Conservation (phyloP, 106 monocot species). For the Xerophyta viscosa region DNA sequence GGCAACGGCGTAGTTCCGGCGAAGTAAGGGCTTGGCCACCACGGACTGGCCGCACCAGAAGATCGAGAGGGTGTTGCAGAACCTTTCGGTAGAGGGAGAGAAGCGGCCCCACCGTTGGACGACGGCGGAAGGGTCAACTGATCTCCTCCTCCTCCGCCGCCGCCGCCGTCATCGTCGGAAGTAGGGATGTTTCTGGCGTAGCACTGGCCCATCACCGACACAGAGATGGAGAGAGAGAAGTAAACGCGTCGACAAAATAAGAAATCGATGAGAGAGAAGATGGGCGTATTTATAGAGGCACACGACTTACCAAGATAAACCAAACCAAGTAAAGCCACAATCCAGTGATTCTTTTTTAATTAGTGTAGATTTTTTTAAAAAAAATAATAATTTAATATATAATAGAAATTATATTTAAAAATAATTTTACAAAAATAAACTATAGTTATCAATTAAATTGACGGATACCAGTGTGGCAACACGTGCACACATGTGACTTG, state of each 20-base stretch:
- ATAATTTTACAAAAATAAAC: too few species aligned
- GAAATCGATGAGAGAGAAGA: not conserved
- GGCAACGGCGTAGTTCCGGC: slow-evolving; percentile 19
- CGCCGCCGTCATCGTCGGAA: slow-evolving; percentile 21
- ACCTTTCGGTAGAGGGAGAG: not conserved
- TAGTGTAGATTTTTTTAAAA: too few species aligned
- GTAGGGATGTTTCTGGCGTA: slow-evolving; percentile 47
- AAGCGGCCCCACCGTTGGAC: not conserved
- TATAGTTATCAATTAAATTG: too few species aligned
- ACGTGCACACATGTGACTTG: too few species aligned
- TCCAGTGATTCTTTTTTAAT: too few species aligned
- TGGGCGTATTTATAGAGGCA: not conserved
- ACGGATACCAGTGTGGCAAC: too few species aligned
- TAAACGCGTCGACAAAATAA: not conserved
- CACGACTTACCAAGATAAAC: not conserved
- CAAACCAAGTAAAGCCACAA: too few species aligned
- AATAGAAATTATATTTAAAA: too few species aligned
- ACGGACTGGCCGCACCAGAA: slow-evolving; percentile 24
- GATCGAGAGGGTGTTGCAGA: slow-evolving; percentile 1
- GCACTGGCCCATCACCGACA: slow-evolving; percentile 67
- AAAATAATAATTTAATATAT: too few species aligned
- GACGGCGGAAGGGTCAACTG: slow-evolving; percentile 1
- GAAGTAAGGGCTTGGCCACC: slow-evolving; percentile 57
- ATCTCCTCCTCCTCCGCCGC: not conserved
- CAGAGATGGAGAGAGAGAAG: not conserved